These are phyloP conservation scores for Canna indica DNA, from an alignment of 176 grass and related monocot species.

Conservation along the genomic window DNA sequence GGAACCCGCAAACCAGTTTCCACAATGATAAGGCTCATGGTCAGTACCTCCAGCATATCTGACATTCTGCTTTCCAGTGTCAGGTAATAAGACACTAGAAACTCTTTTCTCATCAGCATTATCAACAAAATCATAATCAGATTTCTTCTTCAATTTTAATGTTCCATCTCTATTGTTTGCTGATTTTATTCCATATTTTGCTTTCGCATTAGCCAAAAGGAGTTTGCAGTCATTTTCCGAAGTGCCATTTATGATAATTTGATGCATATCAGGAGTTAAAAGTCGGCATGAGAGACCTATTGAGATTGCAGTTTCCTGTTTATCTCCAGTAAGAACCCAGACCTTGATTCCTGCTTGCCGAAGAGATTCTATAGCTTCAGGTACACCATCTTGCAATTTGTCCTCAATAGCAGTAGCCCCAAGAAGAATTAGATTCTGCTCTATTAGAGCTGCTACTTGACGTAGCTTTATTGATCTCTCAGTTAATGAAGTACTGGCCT, in stretches of 20 bases:
- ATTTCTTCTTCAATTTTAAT: constrained; percentile 20
- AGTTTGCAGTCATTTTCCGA: constrained; percentile 72
- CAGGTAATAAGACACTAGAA: constrained; percentile 38
- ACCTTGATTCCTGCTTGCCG: constrained; percentile 96
- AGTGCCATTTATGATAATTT: constrained; percentile 87
- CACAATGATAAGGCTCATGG: constrained; percentile 25
- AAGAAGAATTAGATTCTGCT: constrained; percentile 77
- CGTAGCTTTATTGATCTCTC: constrained; percentile 93
- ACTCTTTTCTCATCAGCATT: constrained; percentile 28
- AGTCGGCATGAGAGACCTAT: constrained; percentile 87
- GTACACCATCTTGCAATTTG: constrained; percentile 98
- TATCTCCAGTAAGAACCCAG: constrained; percentile 98
- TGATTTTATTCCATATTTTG: constrained; percentile 51
- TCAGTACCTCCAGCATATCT: constrained; percentile 32
- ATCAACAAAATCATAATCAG: constrained; percentile 28
- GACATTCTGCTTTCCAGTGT: constrained; percentile 26
- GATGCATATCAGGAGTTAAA: constrained; percentile 63
- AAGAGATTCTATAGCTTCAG: constrained; percentile 90
- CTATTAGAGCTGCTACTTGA: constrained; percentile 70
- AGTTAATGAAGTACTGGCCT: constrained; percentile 86
- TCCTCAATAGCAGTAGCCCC: constrained; percentile 92
- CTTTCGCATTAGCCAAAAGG: constrained; percentile 84
- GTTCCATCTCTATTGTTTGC: constrained; percentile 25
- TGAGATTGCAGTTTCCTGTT: constrained; percentile 99
- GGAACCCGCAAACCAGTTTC: constrained; percentile 26